Evolutionary conservation across 495 filamentous ascomycete genomes (phyloP), one percentile per base, ranked within the genome.

Genomic region (Trichoderma erinaceum): DNA sequence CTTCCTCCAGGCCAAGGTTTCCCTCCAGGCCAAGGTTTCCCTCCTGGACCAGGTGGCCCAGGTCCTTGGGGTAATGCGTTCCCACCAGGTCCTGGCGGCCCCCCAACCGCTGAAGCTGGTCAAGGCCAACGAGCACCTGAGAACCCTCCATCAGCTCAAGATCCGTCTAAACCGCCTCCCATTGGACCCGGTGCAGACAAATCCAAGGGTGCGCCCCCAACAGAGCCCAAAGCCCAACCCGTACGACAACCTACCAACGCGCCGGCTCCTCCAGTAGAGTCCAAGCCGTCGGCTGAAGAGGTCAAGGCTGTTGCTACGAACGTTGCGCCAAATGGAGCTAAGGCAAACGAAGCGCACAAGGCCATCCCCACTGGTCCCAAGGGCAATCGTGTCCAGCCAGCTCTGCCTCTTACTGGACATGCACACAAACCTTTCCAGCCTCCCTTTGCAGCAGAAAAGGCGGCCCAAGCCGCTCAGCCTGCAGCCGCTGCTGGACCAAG

Each of bases 1-100:
- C 92, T 86, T 77, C 89, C 87, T 73, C 89, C 91, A 13, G 88
- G 87, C 18, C 92, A 93, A 75, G 88, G 88, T 10, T 97, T 93
- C 72, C 88, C 87, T 73, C 89, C 91, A 13, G 88, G 87, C n/a
- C 92, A 93, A 75, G 88, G 88, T 11, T 97, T 93, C 72, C 88
- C 87, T 48, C 85, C 83, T 27, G 78, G 78, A n/a, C 85, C 81
- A 50, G 79, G 79, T 70, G 82, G 79, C 21, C 80, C 87, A 25
- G 88, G 86, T 65, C 89, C 87, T 56, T 84, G 81, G 83, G 79
- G 77, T 68, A 78, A 78, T 70, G 81, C 79, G 7, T 81, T 80
- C 11, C 76, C 77, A n/a, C 79, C 80, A 41, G 73, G 72, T 18
- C 73, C 74, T 48, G 65, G 63, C 41, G 80, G 73, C 35, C 77